phyloP scores from a whole-genome alignment of 208 protist genomes.

The Spongospora subterranea region DNA sequence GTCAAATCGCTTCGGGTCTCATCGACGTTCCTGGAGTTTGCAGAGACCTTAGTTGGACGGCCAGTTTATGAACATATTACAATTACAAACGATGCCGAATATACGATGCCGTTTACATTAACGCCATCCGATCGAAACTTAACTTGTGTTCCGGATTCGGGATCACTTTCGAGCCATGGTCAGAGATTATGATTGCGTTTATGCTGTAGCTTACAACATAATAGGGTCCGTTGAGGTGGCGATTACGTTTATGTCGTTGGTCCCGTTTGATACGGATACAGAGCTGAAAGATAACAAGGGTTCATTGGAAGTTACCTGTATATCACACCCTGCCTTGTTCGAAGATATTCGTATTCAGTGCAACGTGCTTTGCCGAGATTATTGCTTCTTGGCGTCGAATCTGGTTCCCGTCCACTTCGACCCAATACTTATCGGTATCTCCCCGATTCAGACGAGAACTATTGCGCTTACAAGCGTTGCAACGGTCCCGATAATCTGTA shows the following conservation, averaged over 20 bases:
- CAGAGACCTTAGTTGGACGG: not conserved
- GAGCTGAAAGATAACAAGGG: not conserved
- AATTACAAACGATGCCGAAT: conserved; percentile 34
- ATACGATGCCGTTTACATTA: not conserved
- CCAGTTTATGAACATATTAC: not conserved
- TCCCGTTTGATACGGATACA: not conserved
- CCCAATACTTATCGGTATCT: conserved; percentile 22
- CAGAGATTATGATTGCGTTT: not conserved
- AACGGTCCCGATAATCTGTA: not conserved
- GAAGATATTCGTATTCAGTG: not conserved
- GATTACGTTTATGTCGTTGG: not conserved
- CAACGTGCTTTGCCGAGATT: conserved; percentile 10
- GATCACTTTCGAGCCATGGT: not conserved
- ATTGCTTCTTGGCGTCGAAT: not conserved
- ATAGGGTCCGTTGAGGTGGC: not conserved
- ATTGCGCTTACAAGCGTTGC: not conserved
- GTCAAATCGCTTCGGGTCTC: not conserved
- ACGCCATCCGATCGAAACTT: not conserved
- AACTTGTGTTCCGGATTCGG: not conserved
- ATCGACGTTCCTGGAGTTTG: not conserved
- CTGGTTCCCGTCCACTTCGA: conserved; percentile 19
- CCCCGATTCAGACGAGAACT: not conserved
- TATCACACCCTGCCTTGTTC: not conserved
- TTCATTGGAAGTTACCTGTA: conserved; percentile 11
- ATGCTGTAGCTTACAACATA: not conserved